Evolutionary conservation across 345 rosid genomes (phyloP).

Genomic region (Conringia planisiliqua): DNA sequence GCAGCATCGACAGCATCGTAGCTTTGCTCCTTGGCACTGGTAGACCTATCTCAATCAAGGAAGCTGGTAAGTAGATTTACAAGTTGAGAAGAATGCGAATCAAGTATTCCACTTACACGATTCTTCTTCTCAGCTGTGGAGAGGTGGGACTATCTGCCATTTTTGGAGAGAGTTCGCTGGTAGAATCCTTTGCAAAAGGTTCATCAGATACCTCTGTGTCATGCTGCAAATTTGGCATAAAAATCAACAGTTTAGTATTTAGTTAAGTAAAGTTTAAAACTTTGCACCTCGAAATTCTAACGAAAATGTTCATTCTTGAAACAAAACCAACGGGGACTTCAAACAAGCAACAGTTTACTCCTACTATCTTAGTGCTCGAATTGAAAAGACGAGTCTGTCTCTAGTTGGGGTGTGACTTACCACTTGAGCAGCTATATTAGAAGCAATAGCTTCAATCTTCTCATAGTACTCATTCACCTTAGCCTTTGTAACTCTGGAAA

Average conservation of each 20-base stretch:
- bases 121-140: no score
- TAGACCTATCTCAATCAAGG: no score
- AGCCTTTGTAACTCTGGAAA: slow-evolving; percentile 62
- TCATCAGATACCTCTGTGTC: slow-evolving; percentile 39
- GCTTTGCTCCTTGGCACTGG: slow-evolving; percentile 43
- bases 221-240: slow-evolving; percentile 36
- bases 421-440: slow-evolving; percentile 45
- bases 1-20: slow-evolving; percentile 36
- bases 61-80: no score
- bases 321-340: background rate
- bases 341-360: background rate
- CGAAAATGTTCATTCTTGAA: background rate
- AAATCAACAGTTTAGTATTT: background rate
- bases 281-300: background rate
- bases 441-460: slow-evolving; percentile 74
- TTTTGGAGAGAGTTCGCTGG: slow-evolving; percentile 11
- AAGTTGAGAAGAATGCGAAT: no score
- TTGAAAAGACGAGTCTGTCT: no score
- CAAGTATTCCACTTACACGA: no score
- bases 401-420: slow-evolving; percentile 39
- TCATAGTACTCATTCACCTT: slow-evolving; percentile 73
- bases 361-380: background rate
- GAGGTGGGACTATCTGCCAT: no score
- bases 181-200: slow-evolving; percentile 33
- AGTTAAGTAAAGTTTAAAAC: background rate